Conservation (phyloP, 768 basidiomycete genomes). For the Suillus subalutaceus region DNA sequence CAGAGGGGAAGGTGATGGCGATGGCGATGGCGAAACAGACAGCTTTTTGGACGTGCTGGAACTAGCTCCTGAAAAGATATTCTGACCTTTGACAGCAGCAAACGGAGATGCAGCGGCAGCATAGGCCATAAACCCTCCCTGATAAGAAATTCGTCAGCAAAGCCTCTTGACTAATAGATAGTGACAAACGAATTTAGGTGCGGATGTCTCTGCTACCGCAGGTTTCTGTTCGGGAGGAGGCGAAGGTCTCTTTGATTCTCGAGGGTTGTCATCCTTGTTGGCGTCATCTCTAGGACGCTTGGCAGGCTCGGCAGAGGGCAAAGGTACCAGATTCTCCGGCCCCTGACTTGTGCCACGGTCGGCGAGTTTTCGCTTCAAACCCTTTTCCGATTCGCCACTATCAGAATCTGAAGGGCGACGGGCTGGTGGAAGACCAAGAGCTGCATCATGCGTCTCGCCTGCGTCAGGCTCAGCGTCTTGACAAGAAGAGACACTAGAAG, state of each 20-base stretch:
- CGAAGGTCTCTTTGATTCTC: constrained; percentile 59
- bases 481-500: constrained; percentile 18
- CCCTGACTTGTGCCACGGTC: constrained; percentile 70
- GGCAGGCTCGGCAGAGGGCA: constrained; percentile 39
- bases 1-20: constrained; percentile 20
- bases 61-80: constrained; percentile 39
- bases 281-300: constrained; percentile 68
- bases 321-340: constrained; percentile 37
- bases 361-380: constrained; percentile 67
- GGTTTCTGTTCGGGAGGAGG: constrained; percentile 62
- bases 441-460: constrained; percentile 33
- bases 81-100: constrained; percentile 71
- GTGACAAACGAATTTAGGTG: constrained; percentile 51
- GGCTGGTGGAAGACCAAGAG: constrained; percentile 27
- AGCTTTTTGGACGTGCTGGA: constrained; percentile 30
- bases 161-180: constrained; percentile 18
- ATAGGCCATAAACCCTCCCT: constrained; percentile 83
- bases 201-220: constrained; percentile 28
- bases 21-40: constrained; percentile 28
- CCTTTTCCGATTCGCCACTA: constrained; percentile 54
- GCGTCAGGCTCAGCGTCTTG: constrained; percentile 30
- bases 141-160: constrained; percentile 12
- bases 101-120: constrained; percentile 77
- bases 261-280: constrained; percentile 64
- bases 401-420: constrained; percentile 48